Evolutionary conservation across 345 rosid genomes (phyloP), one percentile per base, ranked within the genome.

Genomic region (Heritiera littoralis): DNA sequence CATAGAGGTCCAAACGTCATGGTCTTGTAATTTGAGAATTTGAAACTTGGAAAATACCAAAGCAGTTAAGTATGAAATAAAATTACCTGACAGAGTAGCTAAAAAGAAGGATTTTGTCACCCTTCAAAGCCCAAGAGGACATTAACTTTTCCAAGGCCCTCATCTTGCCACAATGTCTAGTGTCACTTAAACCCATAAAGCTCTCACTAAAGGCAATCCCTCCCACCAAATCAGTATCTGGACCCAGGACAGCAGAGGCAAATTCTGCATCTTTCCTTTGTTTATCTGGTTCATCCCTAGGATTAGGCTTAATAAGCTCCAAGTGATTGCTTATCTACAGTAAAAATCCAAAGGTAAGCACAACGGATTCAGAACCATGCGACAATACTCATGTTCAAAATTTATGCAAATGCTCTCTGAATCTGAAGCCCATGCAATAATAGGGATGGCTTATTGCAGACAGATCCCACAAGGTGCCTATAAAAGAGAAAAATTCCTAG

Each of bases 291-390:
- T 94, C 98, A 84, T 95, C 99, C 87, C 85, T 85, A 32, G 95
- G 91, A 76, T 92, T 94, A n/a, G 98, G 97, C 92, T 95, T 95
- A 66, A 95, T 87, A 77, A 95, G 94, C 91, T 95, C 99, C 78
- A 93, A 83, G 85, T 95, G 99, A 87, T 92, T 95, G 87, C 99
- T 93, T 81, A 95, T 85, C 97, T 95, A 90, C 75, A 73, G 35
- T 51, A 41, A 38, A 38, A 13, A 13, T 60, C 56, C 66, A 12
- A 64, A 48, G 14, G 69, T 45, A 49, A 76, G 45, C 71, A 17
- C 17, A 7, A 63, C 20, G 28, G 7, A 48, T 14, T 41, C 45
- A 32, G 28, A 76, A 64, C 54, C 69, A 60, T 6, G 14, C 70
- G 61, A 46, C 46, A 28, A 45, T 0, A 60, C 58, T 59, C n/a